These are phyloP conservation scores for Boletus rex-veris DNA, from an alignment of 768 basidiomycete species.

Conservation along the genomic window DNA sequence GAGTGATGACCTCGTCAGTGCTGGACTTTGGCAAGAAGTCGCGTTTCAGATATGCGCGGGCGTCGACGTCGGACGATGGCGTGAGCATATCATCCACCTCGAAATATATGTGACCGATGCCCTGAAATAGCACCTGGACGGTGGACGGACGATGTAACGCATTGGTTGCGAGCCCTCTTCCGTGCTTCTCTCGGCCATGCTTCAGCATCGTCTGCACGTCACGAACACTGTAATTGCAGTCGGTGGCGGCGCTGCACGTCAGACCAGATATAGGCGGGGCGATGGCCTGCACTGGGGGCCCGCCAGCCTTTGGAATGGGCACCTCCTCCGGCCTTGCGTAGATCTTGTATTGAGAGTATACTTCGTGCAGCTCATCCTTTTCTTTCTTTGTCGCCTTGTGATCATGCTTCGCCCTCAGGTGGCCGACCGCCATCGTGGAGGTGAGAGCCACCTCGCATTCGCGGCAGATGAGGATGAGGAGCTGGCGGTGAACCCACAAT, in stretches of 20 bases:
- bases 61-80: accelerated
- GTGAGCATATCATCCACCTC: too few species aligned
- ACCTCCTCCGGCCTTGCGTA: background rate
- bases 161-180: background rate
- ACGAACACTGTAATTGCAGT: too few species aligned
- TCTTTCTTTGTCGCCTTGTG: background rate
- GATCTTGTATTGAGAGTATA: background rate
- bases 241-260: too few species aligned
- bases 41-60: too few species aligned
- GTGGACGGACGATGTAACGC: background rate
- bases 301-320: background rate
- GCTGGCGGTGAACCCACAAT: background rate
- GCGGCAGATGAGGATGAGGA: background rate
- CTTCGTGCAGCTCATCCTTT: background rate
- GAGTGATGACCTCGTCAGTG: too few species aligned
- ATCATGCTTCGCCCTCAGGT: background rate
- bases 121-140: constrained; percentile 2
- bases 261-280: too few species aligned
- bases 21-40: too few species aligned
- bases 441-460: background rate
- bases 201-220: too few species aligned
- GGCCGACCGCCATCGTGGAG: background rate
- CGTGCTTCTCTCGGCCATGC: too few species aligned
- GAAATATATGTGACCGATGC: too few species aligned
- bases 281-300: background rate